Percentiles rank a stretch among this genome's conserved stretches.
phyloP scores from a whole-genome alignment of 352 stramenopile genomes.

The Phytophthora constricta region DNA sequence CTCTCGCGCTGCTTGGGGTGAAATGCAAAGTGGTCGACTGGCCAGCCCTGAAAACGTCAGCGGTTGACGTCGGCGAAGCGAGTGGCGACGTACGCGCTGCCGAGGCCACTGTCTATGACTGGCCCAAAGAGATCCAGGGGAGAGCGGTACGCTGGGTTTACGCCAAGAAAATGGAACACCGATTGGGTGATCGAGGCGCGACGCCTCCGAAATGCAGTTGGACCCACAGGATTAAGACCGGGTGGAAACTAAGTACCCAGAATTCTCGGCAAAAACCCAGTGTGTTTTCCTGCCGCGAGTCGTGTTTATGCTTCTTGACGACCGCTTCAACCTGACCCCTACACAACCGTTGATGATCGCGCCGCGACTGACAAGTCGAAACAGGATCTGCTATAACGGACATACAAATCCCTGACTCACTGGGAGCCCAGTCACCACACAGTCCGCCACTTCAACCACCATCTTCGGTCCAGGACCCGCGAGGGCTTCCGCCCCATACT shows the following conservation, averaged over 20 bases:
- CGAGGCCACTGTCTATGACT: slow-evolving; percentile 20
- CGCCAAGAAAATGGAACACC: too few relatives aligned
- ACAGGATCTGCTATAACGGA: neutral
- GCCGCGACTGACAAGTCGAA: neutral
- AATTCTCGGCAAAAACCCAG: neutral
- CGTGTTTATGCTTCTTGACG: slow-evolving; percentile 13
- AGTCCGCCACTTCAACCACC: slow-evolving; percentile 37
- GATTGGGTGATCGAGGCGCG: too few relatives aligned
- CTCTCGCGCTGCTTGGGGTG: slow-evolving; percentile 29
- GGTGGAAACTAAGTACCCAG: neutral
- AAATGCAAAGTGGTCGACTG: slow-evolving; percentile 37
- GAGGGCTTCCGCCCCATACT: neutral
- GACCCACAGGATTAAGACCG: neutral
- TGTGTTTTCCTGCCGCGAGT: neutral
- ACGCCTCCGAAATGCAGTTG: neutral
- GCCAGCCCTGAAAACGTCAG: slow-evolving; percentile 17
- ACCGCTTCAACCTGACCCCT: slow-evolving; percentile 44
- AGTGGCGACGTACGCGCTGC: neutral
- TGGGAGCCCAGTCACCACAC: slow-evolving; percentile 9
- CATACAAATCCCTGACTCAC: neutral
- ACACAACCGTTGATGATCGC: slow-evolving; percentile 37
- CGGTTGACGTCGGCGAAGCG: neutral
- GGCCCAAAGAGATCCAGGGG: neutral
- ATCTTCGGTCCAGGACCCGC: neutral
- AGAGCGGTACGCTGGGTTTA: neutral